phyloP scores from a whole-genome alignment of 768 basidiomycete genomes.

The Suillus bovinus region DNA sequence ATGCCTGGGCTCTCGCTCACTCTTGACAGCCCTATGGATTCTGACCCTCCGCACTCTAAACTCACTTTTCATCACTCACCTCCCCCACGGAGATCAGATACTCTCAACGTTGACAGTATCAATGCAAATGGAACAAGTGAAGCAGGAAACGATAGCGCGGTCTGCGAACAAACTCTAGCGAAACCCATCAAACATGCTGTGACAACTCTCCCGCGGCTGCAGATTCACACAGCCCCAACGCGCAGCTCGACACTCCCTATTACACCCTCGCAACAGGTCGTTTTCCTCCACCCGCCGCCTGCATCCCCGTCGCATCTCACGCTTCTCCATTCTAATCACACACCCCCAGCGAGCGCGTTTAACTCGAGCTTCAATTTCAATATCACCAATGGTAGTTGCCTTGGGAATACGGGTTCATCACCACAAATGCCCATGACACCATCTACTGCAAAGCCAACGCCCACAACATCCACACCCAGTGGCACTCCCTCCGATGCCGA shows the following conservation, averaged over 20 bases:
- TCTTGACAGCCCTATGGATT: constrained; percentile 42
- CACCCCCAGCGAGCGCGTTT: constrained; percentile 51
- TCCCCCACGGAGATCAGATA: constrained; percentile 60
- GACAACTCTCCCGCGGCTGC: constrained; percentile 54
- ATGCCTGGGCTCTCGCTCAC: constrained; percentile 52
- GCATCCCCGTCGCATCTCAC: constrained; percentile 63
- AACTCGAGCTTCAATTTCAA: not conserved
- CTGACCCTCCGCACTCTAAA: constrained; percentile 70
- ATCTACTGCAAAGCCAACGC: constrained; percentile 39
- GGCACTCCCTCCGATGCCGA: constrained; percentile 19
- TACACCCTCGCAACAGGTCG: constrained; percentile 24
- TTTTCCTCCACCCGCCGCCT: constrained; percentile 26
- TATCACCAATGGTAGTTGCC: not conserved
- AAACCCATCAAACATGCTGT: not conserved
- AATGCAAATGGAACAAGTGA: not conserved
- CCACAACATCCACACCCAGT: constrained; percentile 54
- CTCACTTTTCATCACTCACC: constrained; percentile 52
- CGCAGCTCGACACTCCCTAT: constrained; percentile 64
- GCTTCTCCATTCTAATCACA: constrained; percentile 59
- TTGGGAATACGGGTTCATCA: constrained; percentile 6
- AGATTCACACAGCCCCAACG: constrained; percentile 57
- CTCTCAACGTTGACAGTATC: constrained; percentile 39
- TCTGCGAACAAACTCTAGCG: no score
- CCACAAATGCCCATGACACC: constrained; percentile 41
- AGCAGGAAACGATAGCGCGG: not conserved